A percentile compares a stretch with the other conserved stretches of the same genome.
Conservation (phyloP, 2,329 filamentous ascomycete genomes). For the Intubia oerlemansii region DNA sequence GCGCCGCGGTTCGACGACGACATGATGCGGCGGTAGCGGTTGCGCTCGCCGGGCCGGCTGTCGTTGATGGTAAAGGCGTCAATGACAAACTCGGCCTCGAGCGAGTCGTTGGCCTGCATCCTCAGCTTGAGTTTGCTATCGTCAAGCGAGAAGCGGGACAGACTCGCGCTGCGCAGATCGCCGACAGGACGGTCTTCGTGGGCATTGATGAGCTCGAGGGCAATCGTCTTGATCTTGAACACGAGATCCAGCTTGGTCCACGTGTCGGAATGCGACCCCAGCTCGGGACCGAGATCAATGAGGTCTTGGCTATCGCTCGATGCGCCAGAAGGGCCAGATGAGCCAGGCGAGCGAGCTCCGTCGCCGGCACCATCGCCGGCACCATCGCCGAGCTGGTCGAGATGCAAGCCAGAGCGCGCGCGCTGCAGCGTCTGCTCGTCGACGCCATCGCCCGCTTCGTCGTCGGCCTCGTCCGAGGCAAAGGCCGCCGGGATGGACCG, state of each 20-base stretch:
- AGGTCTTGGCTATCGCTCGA: too few relatives aligned
- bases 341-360: constrained; percentile 4
- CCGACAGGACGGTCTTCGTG: constrained; percentile 58
- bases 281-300: constrained; percentile 47
- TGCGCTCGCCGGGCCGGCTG: constrained; percentile 69
- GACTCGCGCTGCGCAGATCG: constrained; percentile 53
- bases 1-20: constrained; percentile 85
- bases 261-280: constrained; percentile 43
- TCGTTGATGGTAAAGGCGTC: constrained; percentile 90
- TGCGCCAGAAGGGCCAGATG: neutral
- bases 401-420: constrained; percentile 17
- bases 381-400: too few relatives aligned
- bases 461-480: constrained; percentile 33
- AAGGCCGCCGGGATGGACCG: constrained; percentile 78
- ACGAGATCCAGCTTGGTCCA: constrained; percentile 91
- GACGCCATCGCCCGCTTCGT: constrained; percentile 49
- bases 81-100: constrained; percentile 85
- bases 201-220: constrained; percentile 67
- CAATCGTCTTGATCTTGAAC: constrained; percentile 74
- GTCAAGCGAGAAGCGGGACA: constrained; percentile 88
- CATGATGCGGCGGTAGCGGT: constrained; percentile 98
- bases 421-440: constrained; percentile 31
- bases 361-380: too few relatives aligned
- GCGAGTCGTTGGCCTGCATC: constrained; percentile 75
- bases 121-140: constrained; percentile 79